Conservation (phyloP, 371 early-diverging fungal genomes). For the Apophysomyces elegans region DNA sequence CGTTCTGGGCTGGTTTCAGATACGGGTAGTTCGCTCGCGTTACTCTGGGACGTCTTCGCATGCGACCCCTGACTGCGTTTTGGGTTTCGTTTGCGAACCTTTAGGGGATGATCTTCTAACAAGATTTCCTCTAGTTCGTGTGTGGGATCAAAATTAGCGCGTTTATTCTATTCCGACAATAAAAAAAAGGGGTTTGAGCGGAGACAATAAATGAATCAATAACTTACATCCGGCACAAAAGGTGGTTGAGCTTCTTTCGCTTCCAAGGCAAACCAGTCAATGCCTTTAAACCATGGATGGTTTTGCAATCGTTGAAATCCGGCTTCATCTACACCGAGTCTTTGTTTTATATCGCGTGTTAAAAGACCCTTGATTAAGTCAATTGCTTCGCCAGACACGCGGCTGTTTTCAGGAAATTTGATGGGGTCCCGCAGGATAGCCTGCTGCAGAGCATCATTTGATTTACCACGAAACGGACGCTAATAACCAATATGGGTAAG, state of each 20-base stretch:
- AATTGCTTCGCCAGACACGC: conserved; percentile 56
- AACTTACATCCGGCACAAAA: conserved; percentile 65
- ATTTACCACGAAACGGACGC: conserved; percentile 87
- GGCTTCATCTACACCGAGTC: conserved; percentile 61
- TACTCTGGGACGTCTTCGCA: conserved; percentile 26
- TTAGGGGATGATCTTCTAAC: conserved; percentile 92
- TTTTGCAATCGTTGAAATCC: conserved; percentile 57
- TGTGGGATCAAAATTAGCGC: conserved; percentile 92
- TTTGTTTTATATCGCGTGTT: conserved; percentile 60
- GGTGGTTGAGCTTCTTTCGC: conserved; percentile 64
- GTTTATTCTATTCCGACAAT: conserved; percentile 51
- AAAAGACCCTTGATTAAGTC: conserved; percentile 62
- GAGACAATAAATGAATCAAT: neutral
- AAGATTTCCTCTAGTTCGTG: conserved; percentile 95
- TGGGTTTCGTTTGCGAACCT: conserved; percentile 39
- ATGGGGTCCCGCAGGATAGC: conserved; percentile 65
- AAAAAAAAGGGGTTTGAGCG: neutral
- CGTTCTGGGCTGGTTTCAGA: conserved; percentile 32
- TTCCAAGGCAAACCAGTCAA: conserved; percentile 62
- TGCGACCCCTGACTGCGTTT: conserved; percentile 29
- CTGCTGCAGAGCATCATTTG: conserved; percentile 74
- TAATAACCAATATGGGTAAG: conserved; percentile 15
- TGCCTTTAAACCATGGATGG: conserved; percentile 65
- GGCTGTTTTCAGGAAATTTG: conserved; percentile 60
- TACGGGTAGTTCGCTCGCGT: conserved; percentile 18